Evolutionary conservation across 176 grass and related monocot species (phyloP).

Genomic region (Miscanthus lutarioriparius): DNA sequence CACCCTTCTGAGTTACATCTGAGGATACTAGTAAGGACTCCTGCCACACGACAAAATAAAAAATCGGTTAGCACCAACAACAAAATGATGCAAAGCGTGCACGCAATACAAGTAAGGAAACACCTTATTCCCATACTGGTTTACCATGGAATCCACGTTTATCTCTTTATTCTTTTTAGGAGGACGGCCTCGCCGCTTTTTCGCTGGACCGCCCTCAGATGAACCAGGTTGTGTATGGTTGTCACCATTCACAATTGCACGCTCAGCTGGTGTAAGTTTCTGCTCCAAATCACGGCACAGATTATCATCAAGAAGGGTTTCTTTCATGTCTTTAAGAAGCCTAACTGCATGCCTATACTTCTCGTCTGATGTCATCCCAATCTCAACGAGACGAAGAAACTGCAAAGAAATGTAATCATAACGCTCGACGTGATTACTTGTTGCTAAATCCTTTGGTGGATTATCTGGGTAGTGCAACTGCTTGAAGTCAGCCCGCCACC

Average conservation of each 20-base stretch:
- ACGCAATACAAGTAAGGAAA: constrained; percentile 2
- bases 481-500: constrained; percentile 67
- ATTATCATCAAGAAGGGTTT: constrained; percentile 71
- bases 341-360: constrained; percentile 62
- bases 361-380: constrained; percentile 60
- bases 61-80: constrained; percentile 24
- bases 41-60: constrained; percentile 26
- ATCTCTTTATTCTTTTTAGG: constrained; percentile 71
- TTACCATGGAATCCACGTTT: constrained; percentile 51
- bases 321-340: constrained; percentile 54
- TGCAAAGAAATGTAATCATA: constrained; percentile 67
- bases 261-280: constrained; percentile 56
- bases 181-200: constrained; percentile 73
- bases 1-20: constrained; percentile 47
- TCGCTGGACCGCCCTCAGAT: constrained; percentile 49
- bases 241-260: constrained; percentile 45
- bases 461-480: constrained; percentile 46
- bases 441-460: constrained; percentile 49
- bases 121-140: constrained; percentile 42
- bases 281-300: constrained; percentile 61
- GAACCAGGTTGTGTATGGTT: constrained; percentile 50
- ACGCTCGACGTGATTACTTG: constrained; percentile 55
- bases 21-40: constrained; percentile 52
- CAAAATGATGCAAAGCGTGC: not conserved
- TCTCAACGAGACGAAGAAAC: constrained; percentile 74